Evolutionary conservation across 495 filamentous ascomycete species (phyloP), one percentile per base, ranked within the genome.

Genomic region (Neurospora sp.): DNA sequence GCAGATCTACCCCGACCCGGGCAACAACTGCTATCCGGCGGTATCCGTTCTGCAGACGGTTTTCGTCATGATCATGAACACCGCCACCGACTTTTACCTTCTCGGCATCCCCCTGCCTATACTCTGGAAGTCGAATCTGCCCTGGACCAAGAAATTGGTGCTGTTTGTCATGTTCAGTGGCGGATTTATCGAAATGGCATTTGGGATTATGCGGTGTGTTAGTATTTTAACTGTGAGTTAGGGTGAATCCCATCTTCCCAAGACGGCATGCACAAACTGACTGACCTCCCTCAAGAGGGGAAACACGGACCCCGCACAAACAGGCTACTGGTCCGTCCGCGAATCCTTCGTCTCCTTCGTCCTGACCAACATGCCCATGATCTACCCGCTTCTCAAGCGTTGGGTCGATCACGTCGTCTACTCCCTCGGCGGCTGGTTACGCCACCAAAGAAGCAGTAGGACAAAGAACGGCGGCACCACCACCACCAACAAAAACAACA

Each of bases 271-370:
- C n/a, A n/a, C n/a, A 14, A 18, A 37, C 72, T 74, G 20, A 48
- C 69, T n/a, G n/a, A n/a, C n/a, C n/a, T 12, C 4, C 31, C 38
- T 27, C 41, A 10, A 81, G 79, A 70, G 75, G 11, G 82, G 83
- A 31, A 84, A 87, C 76, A 82, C 82, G 71, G 86, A 86, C 70
- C 77, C 83, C 42, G 75, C 78, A 16, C 84, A 89, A 82, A 87
- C 87, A 9, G 88, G 88, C 46, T 85, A 83, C 81, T 91, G 89
- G 89, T 88, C 89, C 70, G 85, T 87, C 74, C 88, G 89, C 69
- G 89, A 90, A 75, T 89, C 88, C 42, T 90, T 91, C 75, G 86
- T 90, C 70, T 88, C 87, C 3, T 84, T 90, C 39, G 77, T 89
- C 37, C 84, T 90, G 71, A 85, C 85, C 74, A 91, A 90, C 77